These are phyloP conservation scores for Letharia columbiana DNA, from an alignment of 495 filamentous ascomycete genomes.

Conservation along the genomic window DNA sequence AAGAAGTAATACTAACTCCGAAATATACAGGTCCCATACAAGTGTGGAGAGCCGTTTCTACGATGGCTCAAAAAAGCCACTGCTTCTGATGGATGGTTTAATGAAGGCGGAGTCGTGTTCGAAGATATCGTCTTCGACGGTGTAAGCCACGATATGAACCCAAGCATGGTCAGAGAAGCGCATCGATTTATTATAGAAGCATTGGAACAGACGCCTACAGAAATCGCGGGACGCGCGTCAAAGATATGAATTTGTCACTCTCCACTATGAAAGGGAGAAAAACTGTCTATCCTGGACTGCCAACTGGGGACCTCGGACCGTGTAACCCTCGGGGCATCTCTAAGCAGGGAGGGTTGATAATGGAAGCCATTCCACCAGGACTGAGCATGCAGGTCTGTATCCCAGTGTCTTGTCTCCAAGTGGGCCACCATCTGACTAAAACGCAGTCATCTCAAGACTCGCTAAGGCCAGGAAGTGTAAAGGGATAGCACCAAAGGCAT, in stretches of 20 bases:
- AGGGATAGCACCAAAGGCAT: not conserved
- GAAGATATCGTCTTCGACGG: constrained; percentile 66
- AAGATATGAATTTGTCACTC: not conserved
- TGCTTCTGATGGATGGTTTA: constrained; percentile 43
- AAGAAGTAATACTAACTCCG: no score
- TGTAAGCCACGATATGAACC: constrained; percentile 64
- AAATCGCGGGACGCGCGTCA: not conserved
- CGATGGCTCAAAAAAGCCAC: constrained; percentile 55
- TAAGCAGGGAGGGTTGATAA: not conserved
- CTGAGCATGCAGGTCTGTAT: not conserved
- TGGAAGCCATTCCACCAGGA: not conserved
- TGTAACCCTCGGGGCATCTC: not conserved
- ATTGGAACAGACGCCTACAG: constrained; percentile 1
- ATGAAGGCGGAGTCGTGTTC: constrained; percentile 45
- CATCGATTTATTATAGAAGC: constrained; percentile 54
- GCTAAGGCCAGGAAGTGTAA: not conserved
- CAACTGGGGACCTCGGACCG: not conserved
- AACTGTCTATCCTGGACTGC: not conserved
- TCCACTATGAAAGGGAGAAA: not conserved
- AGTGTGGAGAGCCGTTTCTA: constrained; percentile 58
- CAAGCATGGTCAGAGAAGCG: constrained; percentile 64
- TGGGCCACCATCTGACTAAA: not conserved
- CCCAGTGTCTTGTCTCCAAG: not conserved
- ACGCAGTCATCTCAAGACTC: not conserved
- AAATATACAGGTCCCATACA: constrained; percentile 50